These are phyloP conservation scores for Rosa multiflora DNA, from an alignment of 306 rosid genomes.

Conservation along the genomic window DNA sequence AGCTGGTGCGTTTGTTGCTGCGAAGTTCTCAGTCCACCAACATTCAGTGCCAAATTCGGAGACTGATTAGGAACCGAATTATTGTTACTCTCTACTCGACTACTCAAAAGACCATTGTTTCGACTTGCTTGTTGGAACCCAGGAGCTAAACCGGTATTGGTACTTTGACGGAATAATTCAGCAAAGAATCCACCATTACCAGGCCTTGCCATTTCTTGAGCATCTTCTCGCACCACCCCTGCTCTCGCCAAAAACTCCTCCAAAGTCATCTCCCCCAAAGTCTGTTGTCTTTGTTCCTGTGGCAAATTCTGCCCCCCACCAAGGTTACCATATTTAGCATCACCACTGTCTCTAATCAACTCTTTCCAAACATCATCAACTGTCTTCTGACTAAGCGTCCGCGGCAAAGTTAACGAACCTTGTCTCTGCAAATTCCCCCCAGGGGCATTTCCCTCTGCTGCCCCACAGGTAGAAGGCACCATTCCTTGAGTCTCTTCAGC, in stretches of 20 bases:
- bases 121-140: constrained; percentile 56
- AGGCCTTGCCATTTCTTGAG: constrained; percentile 44
- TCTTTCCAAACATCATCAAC: constrained; percentile 96
- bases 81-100: constrained; percentile 39
- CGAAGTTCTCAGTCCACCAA: constrained; percentile 39
- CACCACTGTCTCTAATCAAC: constrained; percentile 51
- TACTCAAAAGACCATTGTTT: constrained; percentile 43
- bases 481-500: constrained; percentile 76
- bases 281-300: constrained; percentile 75
- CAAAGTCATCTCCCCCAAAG: constrained; percentile 88
- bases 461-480: constrained; percentile 35
- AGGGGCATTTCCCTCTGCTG: constrained; percentile 29
- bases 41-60: constrained; percentile 41
- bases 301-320: constrained; percentile 37
- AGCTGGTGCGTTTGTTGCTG: constrained; percentile 44
- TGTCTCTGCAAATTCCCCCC: constrained; percentile 76
- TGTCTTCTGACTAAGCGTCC: constrained; percentile 87
- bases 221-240: constrained; percentile 90
- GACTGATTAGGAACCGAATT: constrained; percentile 48
- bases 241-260: constrained; percentile 89
- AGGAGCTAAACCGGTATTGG: constrained; percentile 33
- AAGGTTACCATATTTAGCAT: constrained; percentile 26
- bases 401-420: constrained; percentile 84
- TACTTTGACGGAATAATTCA: constrained; percentile 48
- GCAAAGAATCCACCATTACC: constrained; percentile 46